Evolutionary conservation across 2,329 filamentous ascomycete genomes (phyloP).

Genomic region (Metarhizium sp.): DNA sequence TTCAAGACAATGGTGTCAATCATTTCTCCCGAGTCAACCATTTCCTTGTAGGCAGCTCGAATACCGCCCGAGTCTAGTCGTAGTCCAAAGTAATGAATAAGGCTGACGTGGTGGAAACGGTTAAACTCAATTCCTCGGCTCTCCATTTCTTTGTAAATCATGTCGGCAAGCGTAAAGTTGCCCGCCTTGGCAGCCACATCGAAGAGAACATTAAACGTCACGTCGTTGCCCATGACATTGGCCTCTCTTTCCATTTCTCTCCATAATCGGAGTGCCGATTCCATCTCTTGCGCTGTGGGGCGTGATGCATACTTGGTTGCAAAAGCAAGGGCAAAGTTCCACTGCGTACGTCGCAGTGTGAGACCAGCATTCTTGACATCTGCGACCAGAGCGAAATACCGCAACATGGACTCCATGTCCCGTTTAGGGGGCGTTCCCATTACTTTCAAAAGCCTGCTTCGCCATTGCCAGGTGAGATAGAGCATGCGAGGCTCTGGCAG

Average conservation of each 20-base stretch:
- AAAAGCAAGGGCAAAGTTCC: conserved; percentile 77
- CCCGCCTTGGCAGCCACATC: conserved; percentile 79
- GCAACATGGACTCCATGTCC: conserved; percentile 56
- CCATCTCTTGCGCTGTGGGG: conserved; percentile 47
- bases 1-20: conserved; percentile 84
- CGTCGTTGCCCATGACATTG: conserved; percentile 54
- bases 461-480: conserved; percentile 38
- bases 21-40: conserved; percentile 78
- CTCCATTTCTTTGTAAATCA: conserved; percentile 75
- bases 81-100: conserved; percentile 79
- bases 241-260: conserved; percentile 76
- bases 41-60: conserved; percentile 66
- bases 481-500: conserved; percentile 45
- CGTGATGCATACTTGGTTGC: conserved; percentile 60
- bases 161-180: conserved; percentile 75
- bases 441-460: conserved; percentile 56
- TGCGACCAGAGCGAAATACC: conserved; percentile 74
- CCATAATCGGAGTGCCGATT: conserved; percentile 67
- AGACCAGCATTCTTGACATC: conserved; percentile 72
- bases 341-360: conserved; percentile 57
- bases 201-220: conserved; percentile 93
- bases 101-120: conserved; percentile 70
- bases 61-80: conserved; percentile 64
- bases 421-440: conserved; percentile 55
- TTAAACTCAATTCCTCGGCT: conserved; percentile 58